Conservation (phyloP, 2,329 filamentous ascomycete species). For the Aspergillus costaricaensis region DNA sequence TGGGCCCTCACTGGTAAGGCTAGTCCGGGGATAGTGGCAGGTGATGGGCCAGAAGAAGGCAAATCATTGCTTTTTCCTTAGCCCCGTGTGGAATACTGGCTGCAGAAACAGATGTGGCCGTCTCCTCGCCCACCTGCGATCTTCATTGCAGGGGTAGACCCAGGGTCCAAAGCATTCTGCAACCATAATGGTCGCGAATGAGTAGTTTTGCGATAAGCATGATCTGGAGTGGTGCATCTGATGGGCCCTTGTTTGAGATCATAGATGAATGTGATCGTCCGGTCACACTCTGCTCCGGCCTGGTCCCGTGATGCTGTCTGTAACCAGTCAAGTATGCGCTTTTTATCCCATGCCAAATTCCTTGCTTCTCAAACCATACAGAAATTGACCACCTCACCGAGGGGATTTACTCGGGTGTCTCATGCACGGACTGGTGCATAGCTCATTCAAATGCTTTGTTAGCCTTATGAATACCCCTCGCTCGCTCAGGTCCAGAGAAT, state of each 20-base stretch:
- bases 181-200: background rate
- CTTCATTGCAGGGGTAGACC: background rate
- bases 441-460: background rate
- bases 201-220: conserved; percentile 4
- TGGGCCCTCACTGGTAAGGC: background rate
- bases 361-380: conserved; percentile 3
- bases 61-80: conserved; percentile 2
- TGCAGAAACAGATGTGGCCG: background rate
- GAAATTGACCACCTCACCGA: background rate
- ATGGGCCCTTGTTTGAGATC: background rate
- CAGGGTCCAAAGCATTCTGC: background rate
- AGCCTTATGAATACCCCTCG: background rate
- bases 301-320: conserved; percentile 2
- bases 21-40: background rate
- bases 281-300: conserved; percentile 5
- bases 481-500: background rate
- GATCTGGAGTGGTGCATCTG: conserved; percentile 2
- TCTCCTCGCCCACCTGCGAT: background rate
- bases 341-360: background rate
- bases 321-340: background rate
- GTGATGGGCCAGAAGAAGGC: background rate
- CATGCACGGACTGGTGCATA: background rate
- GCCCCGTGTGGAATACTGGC: background rate
- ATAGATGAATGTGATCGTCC: background rate
- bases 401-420: background rate